Percentiles rank a stretch among this genome's conserved stretches.
phyloP scores from a whole-genome alignment of 108 stramenopile species.

The Poteriospumella lacustris region DNA sequence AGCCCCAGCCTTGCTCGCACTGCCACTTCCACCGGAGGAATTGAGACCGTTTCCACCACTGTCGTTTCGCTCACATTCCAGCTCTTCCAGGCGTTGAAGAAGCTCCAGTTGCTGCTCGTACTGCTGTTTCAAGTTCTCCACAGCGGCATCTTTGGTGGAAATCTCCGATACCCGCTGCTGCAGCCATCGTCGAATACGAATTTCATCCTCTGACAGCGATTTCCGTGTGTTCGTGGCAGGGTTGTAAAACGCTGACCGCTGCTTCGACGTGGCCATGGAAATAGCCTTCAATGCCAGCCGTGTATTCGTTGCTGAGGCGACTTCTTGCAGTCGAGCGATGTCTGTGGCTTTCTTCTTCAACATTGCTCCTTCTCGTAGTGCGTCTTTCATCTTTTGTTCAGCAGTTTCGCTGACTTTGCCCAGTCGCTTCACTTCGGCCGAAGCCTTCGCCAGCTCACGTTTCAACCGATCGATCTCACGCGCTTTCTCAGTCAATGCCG shows the following conservation, averaged over 20 bases:
- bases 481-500: constrained; percentile 16
- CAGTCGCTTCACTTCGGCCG: background rate
- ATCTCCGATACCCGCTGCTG: background rate
- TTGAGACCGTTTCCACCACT: background rate
- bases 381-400: constrained; percentile 6
- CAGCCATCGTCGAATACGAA: constrained; percentile 6
- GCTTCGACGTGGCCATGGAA: background rate
- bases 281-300: background rate
- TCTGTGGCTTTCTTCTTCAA: background rate
- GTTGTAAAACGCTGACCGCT: no score
- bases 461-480: background rate
- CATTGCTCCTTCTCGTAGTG: background rate
- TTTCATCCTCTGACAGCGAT: background rate
- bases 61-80: background rate
- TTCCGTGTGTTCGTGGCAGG: no score
- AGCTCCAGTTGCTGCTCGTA: constrained; percentile 22
- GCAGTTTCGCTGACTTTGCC: background rate
- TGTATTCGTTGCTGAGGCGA: background rate
- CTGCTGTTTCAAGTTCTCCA: constrained; percentile 3
- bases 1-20: background rate
- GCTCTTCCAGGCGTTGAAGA: background rate
- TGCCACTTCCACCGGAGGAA: background rate
- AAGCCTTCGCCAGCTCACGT: background rate
- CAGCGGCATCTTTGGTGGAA: background rate
- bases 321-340: background rate